These are phyloP conservation scores for Byssoonygena ceratinophila DNA, from an alignment of 2,329 filamentous ascomycete genomes.

Conservation along the genomic window DNA sequence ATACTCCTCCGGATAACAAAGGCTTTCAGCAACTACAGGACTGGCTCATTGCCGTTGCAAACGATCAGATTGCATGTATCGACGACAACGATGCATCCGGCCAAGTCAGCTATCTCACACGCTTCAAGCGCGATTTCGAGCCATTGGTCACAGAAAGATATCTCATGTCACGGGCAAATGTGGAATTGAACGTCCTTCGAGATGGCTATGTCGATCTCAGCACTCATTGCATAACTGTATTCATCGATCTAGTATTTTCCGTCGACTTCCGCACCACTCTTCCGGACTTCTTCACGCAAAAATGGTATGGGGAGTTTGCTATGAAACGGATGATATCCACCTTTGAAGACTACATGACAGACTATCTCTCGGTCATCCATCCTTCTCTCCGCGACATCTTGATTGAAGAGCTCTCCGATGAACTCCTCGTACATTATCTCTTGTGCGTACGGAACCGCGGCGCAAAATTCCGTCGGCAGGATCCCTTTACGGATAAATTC, in stretches of 20 bases:
- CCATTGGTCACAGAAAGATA: slow-evolving; percentile 71
- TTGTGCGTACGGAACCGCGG: slow-evolving; percentile 76
- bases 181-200: slow-evolving; percentile 63
- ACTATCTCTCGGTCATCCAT: slow-evolving; percentile 77
- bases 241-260: slow-evolving; percentile 75
- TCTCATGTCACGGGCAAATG: slow-evolving; percentile 57
- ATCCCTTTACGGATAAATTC: slow-evolving; percentile 86
- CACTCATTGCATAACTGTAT: slow-evolving; percentile 82
- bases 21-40: slow-evolving; percentile 65
- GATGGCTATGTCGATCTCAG: slow-evolving; percentile 93
- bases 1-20: slow-evolving; percentile 42
- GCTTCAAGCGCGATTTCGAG: slow-evolving; percentile 75
- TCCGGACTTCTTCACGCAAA: slow-evolving; percentile 77
- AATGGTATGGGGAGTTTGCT: slow-evolving; percentile 76
- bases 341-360: slow-evolving; percentile 85
- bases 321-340: slow-evolving; percentile 93
- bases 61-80: slow-evolving; percentile 97
- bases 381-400: slow-evolving; percentile 82
- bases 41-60: slow-evolving; percentile 93
- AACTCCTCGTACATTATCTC: slow-evolving; percentile 78
- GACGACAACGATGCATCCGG: slow-evolving; percentile 73
- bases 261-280: slow-evolving; percentile 81
- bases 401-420: slow-evolving; percentile 84
- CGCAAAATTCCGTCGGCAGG: slow-evolving; percentile 73
- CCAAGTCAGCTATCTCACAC: slow-evolving; percentile 69